Evolutionary conservation across 495 filamentous ascomycete species (phyloP).

Genomic region (Penicillium atrosanguineum): DNA sequence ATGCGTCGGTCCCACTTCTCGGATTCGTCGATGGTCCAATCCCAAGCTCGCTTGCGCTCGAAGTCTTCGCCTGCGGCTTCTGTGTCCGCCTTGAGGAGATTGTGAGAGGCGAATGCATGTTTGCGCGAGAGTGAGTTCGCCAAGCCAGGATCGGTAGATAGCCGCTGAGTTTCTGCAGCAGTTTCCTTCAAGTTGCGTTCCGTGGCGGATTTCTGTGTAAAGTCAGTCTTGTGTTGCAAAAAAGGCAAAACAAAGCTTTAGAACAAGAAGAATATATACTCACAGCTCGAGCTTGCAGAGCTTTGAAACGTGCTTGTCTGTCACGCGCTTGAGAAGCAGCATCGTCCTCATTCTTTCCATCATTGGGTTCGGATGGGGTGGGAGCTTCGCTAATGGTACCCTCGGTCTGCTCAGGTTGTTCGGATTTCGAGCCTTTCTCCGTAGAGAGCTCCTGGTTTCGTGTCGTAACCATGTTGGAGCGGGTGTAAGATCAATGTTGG

Average conservation of each 20-base stretch:
- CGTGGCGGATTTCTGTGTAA: conserved; percentile 61
- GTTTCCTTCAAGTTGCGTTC: conserved; percentile 82
- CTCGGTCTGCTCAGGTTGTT: conserved; percentile 12
- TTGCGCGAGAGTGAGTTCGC: conserved; percentile 72
- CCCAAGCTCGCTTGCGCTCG: conserved; percentile 96
- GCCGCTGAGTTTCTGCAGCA: conserved; percentile 74
- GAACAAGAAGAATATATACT: conserved; percentile 20
- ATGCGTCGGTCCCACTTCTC: conserved; percentile 90
- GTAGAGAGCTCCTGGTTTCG: conserved; percentile 9
- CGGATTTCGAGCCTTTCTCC: conserved; percentile 9
- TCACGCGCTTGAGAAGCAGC: conserved; percentile 33
- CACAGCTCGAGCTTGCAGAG: conserved; percentile 76
- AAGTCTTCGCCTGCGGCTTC: conserved; percentile 87
- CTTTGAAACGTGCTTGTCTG: conserved; percentile 63
- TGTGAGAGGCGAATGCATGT: conserved; percentile 83
- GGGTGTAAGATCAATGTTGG: neutral
- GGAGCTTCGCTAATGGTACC: conserved; percentile 3
- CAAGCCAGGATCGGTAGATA: conserved; percentile 70
- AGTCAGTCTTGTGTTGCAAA: conserved; percentile 15
- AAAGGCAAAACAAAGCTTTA: neutral
- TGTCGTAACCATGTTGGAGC: conserved; percentile 16
- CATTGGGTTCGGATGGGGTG: conserved; percentile 7
- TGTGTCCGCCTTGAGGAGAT: conserved; percentile 87
- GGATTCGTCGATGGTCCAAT: conserved; percentile 92
- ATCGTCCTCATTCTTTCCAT: conserved; percentile 26